Percentiles rank a stretch among this genome's conserved stretches.
phyloP scores from a whole-genome alignment of 164 flowering plant genomes.

The Chimonanthus praecox region DNA sequence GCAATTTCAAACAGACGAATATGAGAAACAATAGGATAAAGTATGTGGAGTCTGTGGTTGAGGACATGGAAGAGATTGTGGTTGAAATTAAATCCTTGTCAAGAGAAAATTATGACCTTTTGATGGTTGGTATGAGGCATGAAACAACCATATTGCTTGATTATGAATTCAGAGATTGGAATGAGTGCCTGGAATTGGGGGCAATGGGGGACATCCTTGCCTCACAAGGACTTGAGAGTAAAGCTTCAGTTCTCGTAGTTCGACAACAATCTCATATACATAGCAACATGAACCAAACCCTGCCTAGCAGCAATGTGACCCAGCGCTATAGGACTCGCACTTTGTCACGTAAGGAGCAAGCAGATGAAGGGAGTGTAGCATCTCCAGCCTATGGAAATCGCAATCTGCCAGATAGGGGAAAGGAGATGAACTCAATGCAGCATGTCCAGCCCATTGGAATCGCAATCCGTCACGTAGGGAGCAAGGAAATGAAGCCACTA shows the following conservation, averaged over 20 bases:
- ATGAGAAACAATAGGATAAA: not conserved
- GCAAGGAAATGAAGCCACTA: not conserved
- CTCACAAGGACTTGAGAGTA: conserved; percentile 19
- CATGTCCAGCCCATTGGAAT: not conserved
- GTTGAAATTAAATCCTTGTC: conserved; percentile 9
- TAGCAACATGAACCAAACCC: not conserved
- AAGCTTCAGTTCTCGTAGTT: conserved; percentile 32
- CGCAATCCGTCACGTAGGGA: not conserved
- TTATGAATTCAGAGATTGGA: conserved; percentile 35
- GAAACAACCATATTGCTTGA: conserved; percentile 12
- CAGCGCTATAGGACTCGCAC: not conserved
- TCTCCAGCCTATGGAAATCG: not conserved
- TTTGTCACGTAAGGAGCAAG: not conserved
- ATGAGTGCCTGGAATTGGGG: conserved; percentile 46
- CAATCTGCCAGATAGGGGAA: too few relatives aligned
- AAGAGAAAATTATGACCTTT: conserved; percentile 22
- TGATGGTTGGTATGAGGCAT: conserved; percentile 48
- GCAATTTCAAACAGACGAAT: not conserved
- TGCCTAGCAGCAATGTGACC: not conserved
- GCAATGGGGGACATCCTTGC: conserved; percentile 44
- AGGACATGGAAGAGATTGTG: conserved; percentile 17
- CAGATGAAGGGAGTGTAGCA: not conserved
- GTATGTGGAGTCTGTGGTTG: conserved; percentile 25
- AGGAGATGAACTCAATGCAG: not conserved
- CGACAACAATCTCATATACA: conserved; percentile 26